phyloP scores from a whole-genome alignment of 2,329 filamentous ascomycete genomes.

The Alternaria hordeiaustralica region DNA sequence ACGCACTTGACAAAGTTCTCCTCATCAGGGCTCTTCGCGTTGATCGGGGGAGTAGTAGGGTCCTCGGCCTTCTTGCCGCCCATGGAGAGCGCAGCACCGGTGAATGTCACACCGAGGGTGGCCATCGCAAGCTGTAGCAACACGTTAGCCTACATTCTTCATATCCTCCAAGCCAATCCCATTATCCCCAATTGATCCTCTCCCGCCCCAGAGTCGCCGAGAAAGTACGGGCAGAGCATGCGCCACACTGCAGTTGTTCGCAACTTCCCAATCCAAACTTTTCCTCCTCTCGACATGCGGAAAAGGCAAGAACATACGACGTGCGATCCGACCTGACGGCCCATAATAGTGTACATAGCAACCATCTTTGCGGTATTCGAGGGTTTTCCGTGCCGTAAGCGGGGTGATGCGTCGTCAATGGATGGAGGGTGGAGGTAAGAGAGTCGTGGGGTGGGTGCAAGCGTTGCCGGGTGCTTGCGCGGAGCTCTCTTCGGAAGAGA shows the following conservation, averaged over 20 bases:
- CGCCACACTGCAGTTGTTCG: background rate
- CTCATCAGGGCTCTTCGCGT: slow-evolving; percentile 70
- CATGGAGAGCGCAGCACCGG: slow-evolving; percentile 44
- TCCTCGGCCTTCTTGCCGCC: slow-evolving; percentile 54
- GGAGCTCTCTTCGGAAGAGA: slow-evolving; percentile 27
- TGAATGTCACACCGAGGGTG: slow-evolving; percentile 49
- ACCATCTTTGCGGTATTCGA: slow-evolving; percentile 54
- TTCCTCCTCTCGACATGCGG: slow-evolving; percentile 10
- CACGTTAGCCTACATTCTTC: background rate
- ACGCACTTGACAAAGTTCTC: slow-evolving; percentile 72
- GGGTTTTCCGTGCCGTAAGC: slow-evolving; percentile 20
- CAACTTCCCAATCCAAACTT: slow-evolving; percentile 15
- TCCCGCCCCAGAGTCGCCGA: background rate
- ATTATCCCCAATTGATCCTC: background rate
- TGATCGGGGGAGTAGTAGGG: slow-evolving; percentile 60
- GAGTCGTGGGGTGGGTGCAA: slow-evolving; percentile 9
- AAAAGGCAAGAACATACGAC: slow-evolving; percentile 51
- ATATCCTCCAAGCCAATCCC: background rate
- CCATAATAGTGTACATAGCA: slow-evolving; percentile 58
- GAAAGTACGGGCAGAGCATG: background rate
- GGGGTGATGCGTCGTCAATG: slow-evolving; percentile 38
- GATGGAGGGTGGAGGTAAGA: slow-evolving; percentile 26
- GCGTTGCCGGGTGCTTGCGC: slow-evolving; percentile 22
- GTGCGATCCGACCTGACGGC: slow-evolving; percentile 62
- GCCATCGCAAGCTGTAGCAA: slow-evolving; percentile 64